Base-by-base conservation (phyloP, 345 rosid genomes). In the Trapa bicornis region DNA sequence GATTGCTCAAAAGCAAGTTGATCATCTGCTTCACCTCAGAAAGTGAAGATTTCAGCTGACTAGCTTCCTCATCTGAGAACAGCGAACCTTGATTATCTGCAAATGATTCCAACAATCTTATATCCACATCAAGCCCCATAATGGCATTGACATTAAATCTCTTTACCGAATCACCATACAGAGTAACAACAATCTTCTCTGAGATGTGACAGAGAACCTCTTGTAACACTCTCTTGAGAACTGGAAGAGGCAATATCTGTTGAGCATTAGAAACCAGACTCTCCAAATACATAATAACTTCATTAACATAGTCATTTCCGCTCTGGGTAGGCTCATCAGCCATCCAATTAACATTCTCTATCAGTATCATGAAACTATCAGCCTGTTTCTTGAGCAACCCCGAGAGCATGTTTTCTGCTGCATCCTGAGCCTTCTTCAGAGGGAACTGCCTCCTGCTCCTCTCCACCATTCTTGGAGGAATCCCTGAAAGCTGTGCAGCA, bases 261-360 rank as follows among this genome's bases (percentile, higher is more conserved):
- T 94, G 99, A 38, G 99, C 99, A 4, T 96, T 91, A 50, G 99
- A 87, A 76, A 94, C 97, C 69, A 91, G 74, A 63, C 95, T 94
- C 72, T 86, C 97, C 75, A 94, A 73, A 84, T 89, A 94, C 68
- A 94, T 87, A 65, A 89, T 73, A 67, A 94, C 97, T 77, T 94
- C 99, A 74, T 87, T 94, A 77, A 86, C 96, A 78, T 91, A 94
- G 72, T 94, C 99, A 61, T 94, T 94, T 45, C 99, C 97, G 65
- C 79, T 85, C 73, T 82, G 87, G 38, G 79, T 75, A 56, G 84
- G 78, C 54, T 91, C 96, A 60, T 94, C 99, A n/a, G 87, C 79
- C 88, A 81, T 85, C 99, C 99, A 94, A 64, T 89, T 94, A 63
- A 94, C 97, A 61, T 94, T 94, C 83, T 94, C 99, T 16, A 94